These are phyloP conservation scores for Verticillium zaregamsianum DNA, from an alignment of 2,329 filamentous ascomycete species.

Conservation along the genomic window DNA sequence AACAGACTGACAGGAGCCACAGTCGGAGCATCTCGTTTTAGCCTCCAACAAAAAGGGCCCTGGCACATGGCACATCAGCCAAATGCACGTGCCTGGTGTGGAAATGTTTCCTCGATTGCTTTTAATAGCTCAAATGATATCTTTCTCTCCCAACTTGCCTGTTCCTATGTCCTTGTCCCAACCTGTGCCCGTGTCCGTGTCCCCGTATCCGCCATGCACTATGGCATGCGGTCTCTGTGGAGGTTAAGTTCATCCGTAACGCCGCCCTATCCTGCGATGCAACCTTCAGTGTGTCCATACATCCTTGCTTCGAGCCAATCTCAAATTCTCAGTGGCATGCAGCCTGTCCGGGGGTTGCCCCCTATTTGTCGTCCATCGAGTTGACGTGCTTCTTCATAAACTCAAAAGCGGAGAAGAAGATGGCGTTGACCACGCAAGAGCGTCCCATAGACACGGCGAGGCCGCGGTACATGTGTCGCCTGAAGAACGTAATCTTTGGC, in stretches of 20 bases:
- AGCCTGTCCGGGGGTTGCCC: background rate
- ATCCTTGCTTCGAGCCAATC: background rate
- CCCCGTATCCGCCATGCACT: background rate
- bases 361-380: conserved; percentile 40
- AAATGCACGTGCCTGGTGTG: background rate
- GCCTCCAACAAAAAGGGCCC: background rate
- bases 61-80: background rate
- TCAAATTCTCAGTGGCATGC: background rate
- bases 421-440: conserved; percentile 78
- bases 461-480: conserved; percentile 75
- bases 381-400: conserved; percentile 70
- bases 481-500: conserved; percentile 75
- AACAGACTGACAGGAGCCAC: background rate
- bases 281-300: background rate
- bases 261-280: background rate
- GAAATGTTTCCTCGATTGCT: background rate
- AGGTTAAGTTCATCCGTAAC: background rate
- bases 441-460: conserved; percentile 79
- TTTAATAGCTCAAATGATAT: background rate
- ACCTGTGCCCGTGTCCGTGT: background rate
- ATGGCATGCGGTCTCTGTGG: background rate
- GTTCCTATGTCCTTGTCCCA: background rate
- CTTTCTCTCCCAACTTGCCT: background rate
- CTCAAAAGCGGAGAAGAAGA: conserved; percentile 88
- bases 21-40: background rate